These are phyloP conservation scores for Penicillium italicum DNA, from an alignment of 2,329 filamentous ascomycete genomes.

Conservation along the genomic window DNA sequence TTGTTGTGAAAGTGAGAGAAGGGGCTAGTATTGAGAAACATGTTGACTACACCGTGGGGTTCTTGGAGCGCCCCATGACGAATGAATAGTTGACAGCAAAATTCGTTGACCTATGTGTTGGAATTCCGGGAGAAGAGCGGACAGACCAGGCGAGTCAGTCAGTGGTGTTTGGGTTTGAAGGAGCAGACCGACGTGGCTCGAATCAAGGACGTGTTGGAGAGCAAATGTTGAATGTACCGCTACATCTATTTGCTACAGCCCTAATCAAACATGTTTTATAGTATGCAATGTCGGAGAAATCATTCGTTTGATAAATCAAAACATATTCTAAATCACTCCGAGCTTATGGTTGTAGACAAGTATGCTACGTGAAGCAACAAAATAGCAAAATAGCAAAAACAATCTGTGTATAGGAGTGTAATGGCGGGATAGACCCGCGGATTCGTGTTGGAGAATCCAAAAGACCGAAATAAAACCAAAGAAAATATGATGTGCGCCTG, in stretches of 20 bases:
- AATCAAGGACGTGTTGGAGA: constrained; percentile 3
- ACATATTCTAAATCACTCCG: constrained; percentile 25
- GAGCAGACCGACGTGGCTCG: background rate
- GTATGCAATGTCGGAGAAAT: background rate
- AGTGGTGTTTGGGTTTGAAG: constrained; percentile 32
- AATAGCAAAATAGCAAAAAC: constrained; percentile 17
- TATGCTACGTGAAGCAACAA: constrained; percentile 30
- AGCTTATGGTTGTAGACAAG: constrained; percentile 20
- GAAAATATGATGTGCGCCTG: constrained; percentile 28
- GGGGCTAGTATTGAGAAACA: constrained; percentile 41
- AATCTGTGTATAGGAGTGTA: constrained; percentile 19
- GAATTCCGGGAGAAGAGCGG: constrained; percentile 40
- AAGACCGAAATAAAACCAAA: constrained; percentile 18
- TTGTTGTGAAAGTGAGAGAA: constrained; percentile 39
- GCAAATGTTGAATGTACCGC: background rate
- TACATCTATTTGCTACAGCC: background rate
- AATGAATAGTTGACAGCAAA: constrained; percentile 48
- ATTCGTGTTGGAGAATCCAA: constrained; percentile 14
- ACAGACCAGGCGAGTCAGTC: constrained; percentile 37
- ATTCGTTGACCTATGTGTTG: constrained; percentile 48
- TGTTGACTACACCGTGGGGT: no score
- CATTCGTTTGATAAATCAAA: background rate
- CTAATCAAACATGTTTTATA: background rate
- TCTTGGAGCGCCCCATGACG: constrained; percentile 48
- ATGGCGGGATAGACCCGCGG: constrained; percentile 20